Evolutionary conservation across 1,284 basidiomycete genomes (phyloP).

Genomic region (Irpex rosettiformis): DNA sequence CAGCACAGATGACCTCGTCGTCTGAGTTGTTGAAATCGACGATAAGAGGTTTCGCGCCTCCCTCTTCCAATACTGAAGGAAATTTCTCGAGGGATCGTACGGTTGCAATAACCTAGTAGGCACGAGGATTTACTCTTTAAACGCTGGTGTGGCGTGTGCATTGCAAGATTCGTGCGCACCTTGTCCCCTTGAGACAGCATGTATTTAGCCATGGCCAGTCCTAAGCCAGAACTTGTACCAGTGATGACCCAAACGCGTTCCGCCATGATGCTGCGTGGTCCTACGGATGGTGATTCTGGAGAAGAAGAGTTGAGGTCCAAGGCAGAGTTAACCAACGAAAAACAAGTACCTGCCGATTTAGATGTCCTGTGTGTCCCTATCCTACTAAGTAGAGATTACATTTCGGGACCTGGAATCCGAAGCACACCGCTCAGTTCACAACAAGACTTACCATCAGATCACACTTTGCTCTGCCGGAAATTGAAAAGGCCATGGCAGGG

Average conservation of each 20-base stretch:
- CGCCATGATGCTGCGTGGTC: constrained; percentile 25
- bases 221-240: constrained; percentile 29
- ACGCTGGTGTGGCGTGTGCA: neutral
- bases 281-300: neutral
- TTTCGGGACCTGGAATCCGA: neutral
- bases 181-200: constrained; percentile 26
- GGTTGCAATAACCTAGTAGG: constrained; percentile 26
- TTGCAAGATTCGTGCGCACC: constrained; percentile 11
- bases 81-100: constrained; percentile 22
- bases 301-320: neutral
- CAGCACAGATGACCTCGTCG: constrained; percentile 20
- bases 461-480: too few relatives aligned
- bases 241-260: constrained; percentile 28
- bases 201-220: constrained; percentile 22
- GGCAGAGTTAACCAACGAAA: neutral
- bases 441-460: neutral
- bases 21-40: constrained; percentile 24
- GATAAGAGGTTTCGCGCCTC: constrained; percentile 21
- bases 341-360: neutral
- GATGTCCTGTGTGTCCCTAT: neutral
- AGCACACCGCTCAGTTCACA: neutral
- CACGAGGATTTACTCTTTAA: too few relatives aligned
- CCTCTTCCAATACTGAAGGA: constrained; percentile 16
- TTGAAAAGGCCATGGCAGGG: too few relatives aligned
- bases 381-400: neutral